Evolutionary conservation across 148 eudicot genomes (phyloP).

Genomic region (Mesembryanthemum crystallinum): DNA sequence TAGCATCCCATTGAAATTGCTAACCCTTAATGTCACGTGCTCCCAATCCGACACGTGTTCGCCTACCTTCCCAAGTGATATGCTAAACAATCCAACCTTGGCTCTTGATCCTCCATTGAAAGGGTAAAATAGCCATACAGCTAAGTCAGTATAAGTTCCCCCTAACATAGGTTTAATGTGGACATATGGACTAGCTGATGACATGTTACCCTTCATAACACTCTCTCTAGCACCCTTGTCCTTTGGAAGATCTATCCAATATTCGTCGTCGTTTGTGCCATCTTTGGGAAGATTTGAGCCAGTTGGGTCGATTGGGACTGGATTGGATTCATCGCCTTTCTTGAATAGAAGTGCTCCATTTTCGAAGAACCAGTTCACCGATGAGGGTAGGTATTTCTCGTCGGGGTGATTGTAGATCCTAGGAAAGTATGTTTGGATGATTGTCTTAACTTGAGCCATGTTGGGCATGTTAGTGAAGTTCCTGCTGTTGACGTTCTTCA

Average conservation of each 20-base stretch:
- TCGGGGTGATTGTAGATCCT: slow-evolving; percentile 39
- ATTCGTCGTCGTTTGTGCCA: slow-evolving; percentile 34
- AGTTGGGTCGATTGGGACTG: slow-evolving; percentile 25
- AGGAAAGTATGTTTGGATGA: slow-evolving; percentile 33
- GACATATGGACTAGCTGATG: slow-evolving; percentile 23
- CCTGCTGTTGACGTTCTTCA: slow-evolving; percentile 20
- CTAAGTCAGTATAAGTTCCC: slow-evolving; percentile 38
- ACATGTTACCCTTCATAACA: slow-evolving; percentile 30
- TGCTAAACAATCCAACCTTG: slow-evolving; percentile 28
- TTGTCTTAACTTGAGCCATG: slow-evolving; percentile 25
- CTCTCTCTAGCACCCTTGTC: slow-evolving; percentile 19
- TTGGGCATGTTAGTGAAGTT: slow-evolving; percentile 36
- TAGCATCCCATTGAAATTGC: slow-evolving; percentile 40
- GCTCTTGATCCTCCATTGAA: slow-evolving; percentile 38
- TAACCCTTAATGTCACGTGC: slow-evolving; percentile 40
- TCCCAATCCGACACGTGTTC: slow-evolving; percentile 50
- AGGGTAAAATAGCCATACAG: slow-evolving; percentile 41
- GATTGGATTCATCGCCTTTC: slow-evolving; percentile 33
- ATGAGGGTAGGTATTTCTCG: slow-evolving; percentile 37
- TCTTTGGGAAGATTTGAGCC: slow-evolving; percentile 46
- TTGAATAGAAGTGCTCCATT: slow-evolving; percentile 39
- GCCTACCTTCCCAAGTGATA: slow-evolving; percentile 35
- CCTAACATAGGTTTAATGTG: slow-evolving; percentile 44
- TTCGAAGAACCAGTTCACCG: slow-evolving; percentile 39
- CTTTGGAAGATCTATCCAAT: slow-evolving; percentile 39